Evolutionary conservation across 1,284 basidiomycete species (phyloP), one percentile per base, ranked within the genome.

Genomic region (Leccinum subrobustum): DNA sequence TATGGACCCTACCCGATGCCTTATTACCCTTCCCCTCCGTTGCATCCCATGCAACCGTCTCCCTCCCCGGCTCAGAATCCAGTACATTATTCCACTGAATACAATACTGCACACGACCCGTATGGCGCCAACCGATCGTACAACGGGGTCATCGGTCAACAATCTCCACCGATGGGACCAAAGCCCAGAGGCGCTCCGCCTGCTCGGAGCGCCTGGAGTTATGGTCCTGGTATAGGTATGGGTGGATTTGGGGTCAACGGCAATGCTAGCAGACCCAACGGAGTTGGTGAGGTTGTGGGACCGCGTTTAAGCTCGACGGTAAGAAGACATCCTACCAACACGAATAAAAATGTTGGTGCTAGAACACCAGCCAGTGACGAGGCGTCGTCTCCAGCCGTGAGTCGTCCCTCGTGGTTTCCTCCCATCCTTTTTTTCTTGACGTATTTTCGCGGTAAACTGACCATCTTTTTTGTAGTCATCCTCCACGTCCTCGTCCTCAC

Each of bases 401-500:
- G 90, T 80, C 50, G 54, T 51, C 58, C 58, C 52, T 66, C 50
- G 56, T n/a, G 52, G 50, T 60, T 63, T 51, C 20, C 62, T 61
- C 35, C 33, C 54, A n/a, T 60, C 57, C 48, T 52, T 50, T 42
- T 25, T 25, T 29, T 25, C 14, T 11, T 12, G 16, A 20, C 8
- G 4, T 52, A 44, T 50, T 20, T 27, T 25, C 3, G 14, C 33
- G 44, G 42, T 18, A 50, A 52, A 47, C 54, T 54, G 50, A 60
- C 20, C 29, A 37, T 39, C 58, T 50, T 55, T 65, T 56, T 65
- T 62, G 29, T 63, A 84, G 83, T 86, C 84, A 58, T 89, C 89
- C 57, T 89, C 89, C 29, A 86, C 86, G 2, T 91, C 90, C 3
- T 91, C 90, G 1, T 90, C 89, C 11, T 92, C 91, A 48, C 81